Percentiles rank a stretch among this genome's conserved stretches.
These are phyloP conservation scores for Syzygium jambos DNA, from an alignment of 345 rosid genomes.

Conservation along the genomic window DNA sequence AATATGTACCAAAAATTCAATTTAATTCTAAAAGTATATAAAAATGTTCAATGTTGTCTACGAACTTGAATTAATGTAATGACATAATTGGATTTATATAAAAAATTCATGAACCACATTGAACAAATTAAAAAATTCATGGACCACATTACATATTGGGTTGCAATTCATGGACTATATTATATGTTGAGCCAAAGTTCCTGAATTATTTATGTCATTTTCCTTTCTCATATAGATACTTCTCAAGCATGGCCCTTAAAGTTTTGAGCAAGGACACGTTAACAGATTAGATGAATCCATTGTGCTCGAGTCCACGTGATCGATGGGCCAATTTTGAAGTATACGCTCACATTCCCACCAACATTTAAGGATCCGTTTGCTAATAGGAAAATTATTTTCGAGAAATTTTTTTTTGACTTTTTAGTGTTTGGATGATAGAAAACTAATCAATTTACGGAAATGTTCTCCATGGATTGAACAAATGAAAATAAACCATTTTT, in stretches of 20 bases:
- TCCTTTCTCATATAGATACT: not conserved
- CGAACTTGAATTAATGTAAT: no score
- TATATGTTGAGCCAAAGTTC: no score
- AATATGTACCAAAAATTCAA: no score
- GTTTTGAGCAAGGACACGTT: accelerated
- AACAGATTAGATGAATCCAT: not conserved
- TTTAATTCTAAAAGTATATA: no score
- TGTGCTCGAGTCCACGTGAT: not conserved
- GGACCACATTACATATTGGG: no score
- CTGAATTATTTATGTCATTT: no score
- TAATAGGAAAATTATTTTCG: not conserved
- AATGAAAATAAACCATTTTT: not conserved
- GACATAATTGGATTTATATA: no score
- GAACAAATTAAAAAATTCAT: no score
- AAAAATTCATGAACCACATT: no score
- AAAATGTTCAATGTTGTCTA: no score
- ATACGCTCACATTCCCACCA: accelerated
- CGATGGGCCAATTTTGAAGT: not conserved
- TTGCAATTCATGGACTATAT: no score
- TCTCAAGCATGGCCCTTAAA: not conserved
- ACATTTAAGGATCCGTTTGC: not conserved
- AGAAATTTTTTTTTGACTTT: not conserved
- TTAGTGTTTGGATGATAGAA: accelerated
- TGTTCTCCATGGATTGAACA: not conserved
- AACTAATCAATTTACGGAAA: not conserved